Percentiles rank a stretch among this genome's conserved stretches.
Conservation (phyloP, 805 yeast species). For the Saccharomyces eubayanus region DNA sequence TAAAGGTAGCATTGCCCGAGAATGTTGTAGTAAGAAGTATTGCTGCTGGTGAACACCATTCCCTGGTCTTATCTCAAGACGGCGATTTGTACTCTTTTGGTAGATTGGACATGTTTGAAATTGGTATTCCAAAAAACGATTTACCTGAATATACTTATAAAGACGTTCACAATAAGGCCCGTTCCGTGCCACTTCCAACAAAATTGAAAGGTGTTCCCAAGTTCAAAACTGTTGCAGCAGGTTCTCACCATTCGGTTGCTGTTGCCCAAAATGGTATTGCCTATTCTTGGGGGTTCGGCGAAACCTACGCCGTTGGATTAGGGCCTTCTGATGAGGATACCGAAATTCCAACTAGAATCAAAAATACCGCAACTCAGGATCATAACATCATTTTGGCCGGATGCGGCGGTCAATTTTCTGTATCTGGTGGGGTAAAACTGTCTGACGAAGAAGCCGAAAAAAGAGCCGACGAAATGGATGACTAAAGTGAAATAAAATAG, state of each 20-base stretch:
- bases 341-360: constrained; percentile 78
- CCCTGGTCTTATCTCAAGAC: constrained; percentile 59
- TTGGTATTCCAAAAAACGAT: constrained; percentile 62
- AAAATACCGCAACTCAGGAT: constrained; percentile 85
- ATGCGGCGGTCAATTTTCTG: constrained; percentile 96
- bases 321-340: constrained; percentile 86
- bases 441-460: constrained; percentile 35
- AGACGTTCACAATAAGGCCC: constrained; percentile 71
- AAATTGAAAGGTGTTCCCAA: constrained; percentile 50
- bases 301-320: constrained; percentile 90
- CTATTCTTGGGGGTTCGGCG: constrained; percentile 97
- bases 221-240: constrained; percentile 58
- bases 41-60: constrained; percentile 93
- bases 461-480: constrained; percentile 44
- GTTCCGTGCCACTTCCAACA: constrained; percentile 84
- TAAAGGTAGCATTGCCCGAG: constrained; percentile 56
- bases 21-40: constrained; percentile 50
- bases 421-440: constrained; percentile 64
- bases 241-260: constrained; percentile 90
- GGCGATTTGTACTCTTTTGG: constrained; percentile 86
- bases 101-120: constrained; percentile 85
- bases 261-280: constrained; percentile 75
- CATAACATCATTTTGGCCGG: constrained; percentile 65
- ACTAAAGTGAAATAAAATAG: constrained; percentile 33
- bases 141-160: constrained; percentile 65